These are phyloP conservation scores for Ophiostoma piceae DNA, from an alignment of 2,329 filamentous ascomycete genomes.

Conservation along the genomic window DNA sequence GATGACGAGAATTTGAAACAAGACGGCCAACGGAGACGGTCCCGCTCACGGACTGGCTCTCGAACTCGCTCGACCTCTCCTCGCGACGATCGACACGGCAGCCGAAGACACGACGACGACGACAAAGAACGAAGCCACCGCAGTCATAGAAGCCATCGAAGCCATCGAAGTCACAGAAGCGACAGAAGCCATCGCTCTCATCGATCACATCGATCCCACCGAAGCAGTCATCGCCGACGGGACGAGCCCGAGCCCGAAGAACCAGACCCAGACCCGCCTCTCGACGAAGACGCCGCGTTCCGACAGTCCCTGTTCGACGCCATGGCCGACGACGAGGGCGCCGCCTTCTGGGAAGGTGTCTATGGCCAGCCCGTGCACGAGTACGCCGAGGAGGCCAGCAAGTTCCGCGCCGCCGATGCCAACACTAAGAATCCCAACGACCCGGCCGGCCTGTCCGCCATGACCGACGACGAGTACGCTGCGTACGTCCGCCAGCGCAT, in stretches of 20 bases:
- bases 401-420: not conserved
- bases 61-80: not conserved
- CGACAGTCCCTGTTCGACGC: slow-evolving; percentile 94
- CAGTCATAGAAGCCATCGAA: not conserved
- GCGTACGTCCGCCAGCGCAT: slow-evolving; percentile 78
- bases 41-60: not conserved
- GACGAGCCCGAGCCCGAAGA: slow-evolving; percentile 31
- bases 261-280: slow-evolving; percentile 42
- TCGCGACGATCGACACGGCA: not conserved
- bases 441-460: slow-evolving; percentile 61
- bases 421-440: slow-evolving; percentile 34
- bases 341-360: slow-evolving; percentile 90
- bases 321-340: slow-evolving; percentile 93
- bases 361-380: slow-evolving; percentile 87
- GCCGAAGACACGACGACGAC: not conserved
- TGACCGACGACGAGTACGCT: slow-evolving; percentile 91
- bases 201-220: slow-evolving; percentile 1
- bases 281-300: slow-evolving; percentile 72
- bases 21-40: not conserved
- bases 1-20: not conserved
- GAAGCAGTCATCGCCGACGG: not conserved
- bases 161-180: not conserved
- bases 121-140: not conserved
- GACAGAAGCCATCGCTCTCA: not conserved
- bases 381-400: slow-evolving; percentile 24